A percentile compares a stretch with the other conserved stretches of the same genome.
Evolutionary conservation across 176 grass and related monocot species (phyloP).

Genomic region (Cenchrus purpureus): DNA sequence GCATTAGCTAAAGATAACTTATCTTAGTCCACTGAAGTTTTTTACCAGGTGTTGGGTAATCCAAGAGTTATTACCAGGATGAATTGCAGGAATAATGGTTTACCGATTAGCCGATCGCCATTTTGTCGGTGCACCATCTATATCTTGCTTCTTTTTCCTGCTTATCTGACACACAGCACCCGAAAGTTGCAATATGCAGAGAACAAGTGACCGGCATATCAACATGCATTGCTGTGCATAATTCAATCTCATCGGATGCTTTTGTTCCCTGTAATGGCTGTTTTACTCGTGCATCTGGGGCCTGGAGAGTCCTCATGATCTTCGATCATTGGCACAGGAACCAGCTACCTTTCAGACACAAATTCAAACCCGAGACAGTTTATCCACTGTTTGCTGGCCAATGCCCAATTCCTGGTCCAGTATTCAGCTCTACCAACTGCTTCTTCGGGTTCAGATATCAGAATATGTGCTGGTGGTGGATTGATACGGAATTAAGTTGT

Average conservation of each 20-base stretch:
- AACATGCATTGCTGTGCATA: slow-evolving; percentile 46
- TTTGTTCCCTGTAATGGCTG: slow-evolving; percentile 39
- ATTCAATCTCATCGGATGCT: slow-evolving; percentile 46
- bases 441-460: neutral
- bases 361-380: slow-evolving; percentile 45
- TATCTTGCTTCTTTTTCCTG: slow-evolving; percentile 10
- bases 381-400: slow-evolving; percentile 31
- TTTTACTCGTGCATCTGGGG: slow-evolving; percentile 19
- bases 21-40: slow-evolving; percentile 37
- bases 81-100: neutral
- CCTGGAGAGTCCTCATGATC: slow-evolving; percentile 14
- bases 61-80: neutral
- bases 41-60: neutral
- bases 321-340: slow-evolving; percentile 26
- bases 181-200: slow-evolving; percentile 7
- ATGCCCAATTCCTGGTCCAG: slow-evolving; percentile 17
- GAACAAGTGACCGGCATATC: slow-evolving; percentile 51
- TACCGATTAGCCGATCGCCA: neutral
- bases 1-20: slow-evolving; percentile 41
- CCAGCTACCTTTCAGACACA: slow-evolving; percentile 44
- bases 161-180: slow-evolving; percentile 22
- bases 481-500: neutral
- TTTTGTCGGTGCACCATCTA: slow-evolving; percentile 25
- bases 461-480: slow-evolving; percentile 10
- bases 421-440: slow-evolving; percentile 14